These are phyloP conservation scores for Pyronema domesticum DNA, from an alignment of 495 filamentous ascomycete species.

Conservation along the genomic window DNA sequence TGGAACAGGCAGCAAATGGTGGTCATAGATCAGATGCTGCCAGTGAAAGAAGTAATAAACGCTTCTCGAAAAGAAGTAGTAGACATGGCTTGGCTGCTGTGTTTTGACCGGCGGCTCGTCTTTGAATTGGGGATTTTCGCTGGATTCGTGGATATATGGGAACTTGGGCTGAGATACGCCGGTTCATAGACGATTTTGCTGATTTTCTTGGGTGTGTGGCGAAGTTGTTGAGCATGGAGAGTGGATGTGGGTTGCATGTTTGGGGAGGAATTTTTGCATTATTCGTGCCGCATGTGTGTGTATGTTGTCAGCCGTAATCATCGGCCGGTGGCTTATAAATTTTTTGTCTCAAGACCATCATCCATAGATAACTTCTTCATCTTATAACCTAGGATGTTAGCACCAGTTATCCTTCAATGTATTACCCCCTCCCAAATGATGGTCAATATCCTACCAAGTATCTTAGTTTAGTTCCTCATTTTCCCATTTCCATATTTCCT, in stretches of 20 bases:
- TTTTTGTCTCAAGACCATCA: too few species aligned
- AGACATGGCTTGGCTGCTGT: constrained; percentile 24
- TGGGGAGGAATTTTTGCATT: not conserved
- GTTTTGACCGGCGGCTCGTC: constrained; percentile 16
- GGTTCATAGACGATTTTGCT: not conserved
- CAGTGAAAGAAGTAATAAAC: constrained; percentile 11
- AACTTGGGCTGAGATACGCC: not conserved
- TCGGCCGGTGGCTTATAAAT: too few species aligned
- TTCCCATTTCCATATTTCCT: not conserved
- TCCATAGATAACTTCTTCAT: too few species aligned
- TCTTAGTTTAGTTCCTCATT: not conserved
- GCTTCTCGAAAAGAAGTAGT: constrained; percentile 22
- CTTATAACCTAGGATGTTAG: not conserved
- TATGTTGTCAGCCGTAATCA: too few species aligned
- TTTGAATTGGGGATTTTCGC: not conserved
- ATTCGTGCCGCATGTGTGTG: too few species aligned
- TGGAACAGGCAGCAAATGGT: constrained; percentile 14
- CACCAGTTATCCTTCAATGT: not conserved
- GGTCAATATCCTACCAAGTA: not conserved
- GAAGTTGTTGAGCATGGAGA: not conserved
- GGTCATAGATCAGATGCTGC: constrained; percentile 11
- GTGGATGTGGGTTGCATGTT: not conserved
- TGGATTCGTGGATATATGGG: not conserved
- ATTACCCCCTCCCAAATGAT: not conserved
- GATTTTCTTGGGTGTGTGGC: not conserved